A percentile compares a stretch with the other conserved stretches of the same genome.
phyloP scores from a whole-genome alignment of 768 basidiomycete species.

The Rhodosporidiobolus sp. region DNA sequence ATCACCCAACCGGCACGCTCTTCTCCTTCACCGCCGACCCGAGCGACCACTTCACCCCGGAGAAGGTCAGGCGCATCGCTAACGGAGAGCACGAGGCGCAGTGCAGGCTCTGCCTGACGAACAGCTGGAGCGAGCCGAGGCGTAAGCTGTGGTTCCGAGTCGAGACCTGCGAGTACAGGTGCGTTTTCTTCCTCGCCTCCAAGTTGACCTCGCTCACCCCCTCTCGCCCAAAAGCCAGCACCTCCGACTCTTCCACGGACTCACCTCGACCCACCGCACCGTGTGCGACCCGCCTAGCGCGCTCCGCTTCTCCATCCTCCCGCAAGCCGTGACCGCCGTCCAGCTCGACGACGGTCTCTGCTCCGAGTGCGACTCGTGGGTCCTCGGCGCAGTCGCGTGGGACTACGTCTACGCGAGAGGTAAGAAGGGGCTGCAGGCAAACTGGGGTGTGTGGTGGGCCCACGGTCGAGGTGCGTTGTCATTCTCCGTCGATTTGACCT shows the following conservation, averaged over 20 bases:
- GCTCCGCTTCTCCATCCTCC: not conserved
- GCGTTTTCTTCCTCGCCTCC: too few species aligned
- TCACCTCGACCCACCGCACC: not conserved
- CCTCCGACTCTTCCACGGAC: not conserved
- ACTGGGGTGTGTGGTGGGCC: not conserved
- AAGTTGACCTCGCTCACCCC: too few species aligned
- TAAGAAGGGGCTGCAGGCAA: not conserved
- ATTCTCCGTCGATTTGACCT: too few species aligned
- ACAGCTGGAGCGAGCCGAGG: too few species aligned
- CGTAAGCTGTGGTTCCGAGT: too few species aligned
- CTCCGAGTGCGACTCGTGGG: not conserved
- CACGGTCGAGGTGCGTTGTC: not conserved
- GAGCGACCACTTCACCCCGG: too few species aligned
- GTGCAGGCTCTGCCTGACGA: too few species aligned
- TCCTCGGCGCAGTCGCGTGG: not conserved
- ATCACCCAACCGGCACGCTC: too few species aligned
- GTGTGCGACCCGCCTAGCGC: not conserved
- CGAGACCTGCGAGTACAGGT: too few species aligned
- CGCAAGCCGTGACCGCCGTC: not conserved
- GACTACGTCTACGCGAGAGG: not conserved
- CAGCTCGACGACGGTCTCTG: not conserved
- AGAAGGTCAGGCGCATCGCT: too few species aligned
- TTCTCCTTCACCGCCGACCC: too few species aligned
- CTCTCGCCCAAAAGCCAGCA: not conserved
- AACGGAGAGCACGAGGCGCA: too few species aligned